phyloP scores from a whole-genome alignment of 2,329 filamentous ascomycete species.

The Cercospora janseana region DNA sequence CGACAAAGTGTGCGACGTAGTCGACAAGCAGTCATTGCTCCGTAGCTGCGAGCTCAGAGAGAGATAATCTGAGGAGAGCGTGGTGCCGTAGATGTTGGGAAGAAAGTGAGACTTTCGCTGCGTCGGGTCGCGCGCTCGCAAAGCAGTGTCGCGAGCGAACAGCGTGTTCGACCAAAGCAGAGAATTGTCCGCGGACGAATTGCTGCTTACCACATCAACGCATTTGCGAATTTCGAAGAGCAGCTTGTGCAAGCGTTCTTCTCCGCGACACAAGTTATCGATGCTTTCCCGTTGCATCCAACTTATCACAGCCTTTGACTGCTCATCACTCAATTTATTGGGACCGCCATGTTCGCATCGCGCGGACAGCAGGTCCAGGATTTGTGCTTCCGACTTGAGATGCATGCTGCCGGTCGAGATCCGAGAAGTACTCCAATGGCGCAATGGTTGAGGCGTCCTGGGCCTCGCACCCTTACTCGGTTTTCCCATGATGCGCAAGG shows the following conservation, averaged over 20 bases:
- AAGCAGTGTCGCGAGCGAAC: slow-evolving; percentile 62
- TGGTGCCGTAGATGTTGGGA: slow-evolving; percentile 16
- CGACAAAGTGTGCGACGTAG: slow-evolving; percentile 32
- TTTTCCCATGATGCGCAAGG: slow-evolving; percentile 85
- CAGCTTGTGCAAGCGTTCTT: slow-evolving; percentile 92
- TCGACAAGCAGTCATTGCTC: slow-evolving; percentile 31
- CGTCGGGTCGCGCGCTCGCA: slow-evolving; percentile 11
- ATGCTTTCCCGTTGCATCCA: slow-evolving; percentile 82
- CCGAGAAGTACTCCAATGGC: slow-evolving; percentile 46
- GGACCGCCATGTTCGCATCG: slow-evolving; percentile 80
- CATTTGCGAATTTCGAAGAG: slow-evolving; percentile 86
- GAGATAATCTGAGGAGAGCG: slow-evolving; percentile 21
- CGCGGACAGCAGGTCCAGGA: slow-evolving; percentile 83
- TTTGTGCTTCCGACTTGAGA: slow-evolving; percentile 76
- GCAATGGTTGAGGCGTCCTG: slow-evolving; percentile 41
- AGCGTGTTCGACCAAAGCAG: slow-evolving; percentile 91
- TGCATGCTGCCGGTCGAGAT: slow-evolving; percentile 59
- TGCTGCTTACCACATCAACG: slow-evolving; percentile 76
- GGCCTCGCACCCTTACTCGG: slow-evolving; percentile 44
- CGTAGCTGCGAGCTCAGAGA: slow-evolving; percentile 26
- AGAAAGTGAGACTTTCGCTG: slow-evolving; percentile 15
- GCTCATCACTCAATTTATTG: slow-evolving; percentile 94
- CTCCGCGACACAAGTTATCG: slow-evolving; percentile 90
- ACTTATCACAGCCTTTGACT: slow-evolving; percentile 76
- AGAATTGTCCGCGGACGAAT: slow-evolving; percentile 70